phyloP scores from a whole-genome alignment of 257 asterid genomes.

The Nicotiana tomentosiformis region DNA sequence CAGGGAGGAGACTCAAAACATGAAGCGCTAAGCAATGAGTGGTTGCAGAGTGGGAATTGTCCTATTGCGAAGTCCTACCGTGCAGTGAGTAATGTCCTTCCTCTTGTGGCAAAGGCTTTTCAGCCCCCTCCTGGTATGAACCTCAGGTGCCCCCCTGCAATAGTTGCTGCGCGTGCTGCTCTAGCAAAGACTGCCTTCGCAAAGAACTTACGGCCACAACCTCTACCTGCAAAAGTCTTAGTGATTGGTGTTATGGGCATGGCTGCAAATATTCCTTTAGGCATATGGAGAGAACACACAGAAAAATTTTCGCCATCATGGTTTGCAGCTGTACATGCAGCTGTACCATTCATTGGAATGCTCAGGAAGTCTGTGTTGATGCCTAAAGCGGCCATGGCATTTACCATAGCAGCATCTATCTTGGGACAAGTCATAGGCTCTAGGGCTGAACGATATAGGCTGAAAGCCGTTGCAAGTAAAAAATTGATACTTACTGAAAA shows the following conservation, averaged over 20 bases:
- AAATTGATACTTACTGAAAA: background rate
- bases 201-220: slow-evolving; percentile 78
- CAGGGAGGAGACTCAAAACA: slow-evolving; percentile 63
- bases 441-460: slow-evolving; percentile 78
- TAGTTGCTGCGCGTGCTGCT: slow-evolving; percentile 81
- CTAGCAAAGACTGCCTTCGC: slow-evolving; percentile 75
- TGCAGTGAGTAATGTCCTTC: slow-evolving; percentile 70
- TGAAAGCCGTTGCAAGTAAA: slow-evolving; percentile 40
- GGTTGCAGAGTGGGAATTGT: slow-evolving; percentile 83
- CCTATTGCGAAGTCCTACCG: slow-evolving; percentile 92
- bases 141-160: slow-evolving; percentile 66
- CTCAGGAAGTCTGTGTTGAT: slow-evolving; percentile 80
- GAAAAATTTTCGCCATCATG: slow-evolving; percentile 78
- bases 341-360: slow-evolving; percentile 88
- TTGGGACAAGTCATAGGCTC: slow-evolving; percentile 92
- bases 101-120: slow-evolving; percentile 76
- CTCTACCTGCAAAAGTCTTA: slow-evolving; percentile 68
- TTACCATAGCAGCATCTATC: slow-evolving; percentile 84
- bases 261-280: slow-evolving; percentile 82
- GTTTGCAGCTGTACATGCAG: slow-evolving; percentile 92
- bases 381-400: slow-evolving; percentile 94
- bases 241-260: slow-evolving; percentile 75
- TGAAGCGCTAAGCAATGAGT: slow-evolving; percentile 71
- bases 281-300: slow-evolving; percentile 95
- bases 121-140: slow-evolving; percentile 82